Percentiles rank a stretch among this genome's conserved stretches.
phyloP scores from a whole-genome alignment of 176 grass and related monocot species.

The Echinochloa phyllopogon region DNA sequence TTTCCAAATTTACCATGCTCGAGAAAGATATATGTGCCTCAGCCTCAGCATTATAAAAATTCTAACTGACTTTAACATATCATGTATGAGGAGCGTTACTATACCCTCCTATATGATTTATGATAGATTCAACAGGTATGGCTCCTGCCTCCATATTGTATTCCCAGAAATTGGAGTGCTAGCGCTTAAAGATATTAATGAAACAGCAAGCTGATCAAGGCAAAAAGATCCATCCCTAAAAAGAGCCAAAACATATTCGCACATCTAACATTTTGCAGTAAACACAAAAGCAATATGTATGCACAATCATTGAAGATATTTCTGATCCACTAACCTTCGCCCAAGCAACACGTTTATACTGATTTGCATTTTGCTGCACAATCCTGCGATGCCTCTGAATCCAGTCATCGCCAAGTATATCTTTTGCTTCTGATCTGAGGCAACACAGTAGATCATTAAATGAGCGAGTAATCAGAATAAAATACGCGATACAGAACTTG shows the following conservation, averaged over 20 bases:
- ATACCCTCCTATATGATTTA: background rate
- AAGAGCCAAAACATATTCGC: background rate
- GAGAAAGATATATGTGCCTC: background rate
- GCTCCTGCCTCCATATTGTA: background rate
- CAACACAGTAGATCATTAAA: conserved; percentile 7
- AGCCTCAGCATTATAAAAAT: background rate
- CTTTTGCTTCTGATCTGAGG: conserved; percentile 94
- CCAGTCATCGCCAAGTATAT: conserved; percentile 98
- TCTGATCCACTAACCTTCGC: conserved; percentile 68
- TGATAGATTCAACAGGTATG: conserved; percentile 22
- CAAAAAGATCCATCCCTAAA: background rate
- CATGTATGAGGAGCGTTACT: conserved; percentile 2
- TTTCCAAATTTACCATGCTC: background rate
- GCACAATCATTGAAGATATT: conserved; percentile 9
- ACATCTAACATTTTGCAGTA: conserved; percentile 15
- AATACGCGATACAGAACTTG: background rate
- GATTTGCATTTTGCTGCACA: conserved; percentile 98
- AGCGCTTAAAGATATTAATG: background rate
- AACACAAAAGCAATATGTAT: conserved; percentile 5
- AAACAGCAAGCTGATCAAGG: background rate
- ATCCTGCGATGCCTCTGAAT: conserved; percentile 96
- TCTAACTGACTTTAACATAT: background rate
- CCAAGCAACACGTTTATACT: conserved; percentile 97
- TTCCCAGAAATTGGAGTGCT: conserved; percentile 34
- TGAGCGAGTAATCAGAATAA: background rate